Evolutionary conservation across 352 stramenopile genomes (phyloP), one percentile per base, ranked within the genome.

Genomic region (Plasmopara halstedii): DNA sequence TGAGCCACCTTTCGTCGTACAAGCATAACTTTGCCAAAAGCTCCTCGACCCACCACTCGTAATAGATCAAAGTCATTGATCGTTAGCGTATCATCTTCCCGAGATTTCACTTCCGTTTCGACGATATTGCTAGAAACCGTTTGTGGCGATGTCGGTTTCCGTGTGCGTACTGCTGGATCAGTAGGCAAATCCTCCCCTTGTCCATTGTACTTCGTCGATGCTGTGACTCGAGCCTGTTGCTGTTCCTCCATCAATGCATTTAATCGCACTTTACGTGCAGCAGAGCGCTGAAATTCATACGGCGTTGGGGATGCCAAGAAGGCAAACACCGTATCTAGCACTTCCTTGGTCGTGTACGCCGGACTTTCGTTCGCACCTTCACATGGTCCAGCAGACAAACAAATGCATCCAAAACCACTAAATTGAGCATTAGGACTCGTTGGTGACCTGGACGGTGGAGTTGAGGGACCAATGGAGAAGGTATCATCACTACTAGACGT

Each of bases 51-150:
- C 11, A 99, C 95, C 2, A 99, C 94, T 19, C 90, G 94, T 18
- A 99, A 70, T 2, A 99, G 62, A 50, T 98, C 85, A 63, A 99
- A 99, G 54, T 99, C 95, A 26, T 97, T 88, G 14, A 97, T 84
- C 2, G 58, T 74, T 35, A 95, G 53, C 2, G 65, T 62, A 20
- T 81, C 73, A 36, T 86, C 70, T 42, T 72, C 68, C 6, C 62
- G 58, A 9, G 55, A 62, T 44, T 64, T 53, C 14, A 67, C 37
- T 27, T 67, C 50, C 2, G 41, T 29, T 6, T 29, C 25, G 25
- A 10, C 25, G 11, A 29, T 6, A 29, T 10, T 4, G 25, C 11
- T 10, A 29, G 25, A 10, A 1, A 10, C 25, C 25, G 1, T 67
- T 0, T 41, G 53, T 23, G 39, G 31, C n/a, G n/a, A n/a, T n/a